Evolutionary conservation across 2,329 filamentous ascomycete species (phyloP), one percentile per base, ranked within the genome.

Genomic region (Cercospora zeae-maydis): DNA sequence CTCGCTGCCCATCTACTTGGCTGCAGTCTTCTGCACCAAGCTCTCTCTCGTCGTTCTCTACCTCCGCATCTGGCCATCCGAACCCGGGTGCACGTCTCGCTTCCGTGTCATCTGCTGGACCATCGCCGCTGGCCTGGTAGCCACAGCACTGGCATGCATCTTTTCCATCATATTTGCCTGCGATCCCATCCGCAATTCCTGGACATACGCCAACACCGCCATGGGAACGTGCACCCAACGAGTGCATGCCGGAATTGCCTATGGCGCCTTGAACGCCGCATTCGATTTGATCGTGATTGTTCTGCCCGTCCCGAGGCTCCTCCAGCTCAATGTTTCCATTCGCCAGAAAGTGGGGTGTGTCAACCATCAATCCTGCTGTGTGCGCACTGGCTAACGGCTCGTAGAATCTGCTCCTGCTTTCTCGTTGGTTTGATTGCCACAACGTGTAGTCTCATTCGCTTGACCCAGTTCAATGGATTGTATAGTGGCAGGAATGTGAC

Each of bases 391-490:
- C 56, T 58, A n/a, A 58, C 56, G 8, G 4, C 3, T 34, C 14
- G 3, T 37, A 64, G 62, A 3, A 52, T 64, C 37, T 52, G 53
- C 42, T 52, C 52, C 10, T 64, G 62, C 34, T 67, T 67, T 58
- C 45, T 65, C 16, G 63, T 65, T 19, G 65, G 65, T 13, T 56
- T 67, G 49, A 47, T 63, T 27, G 63, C 61, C 31, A 67, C 65
- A 21, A 49, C 49, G 27, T 65, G 63, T 59, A 63, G 59, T 34
- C 51, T 67, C 13, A 51, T 65, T 51, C 58, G 65, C 8, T 55
- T 65, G 31, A 59, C 57, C 7, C 31, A 55, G n/a, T 21, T 64
- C 6, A 19, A 59, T 11, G 59, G 55, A n/a, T 24, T 60, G 10
- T 60, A 53, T 10, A 60, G 51, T 11, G 49, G 59, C 27, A 33